Percentiles rank a stretch among this genome's conserved stretches.
Evolutionary conservation across 352 stramenopile genomes (phyloP).

Genomic region (Hyaloperonospora arabidopsidis): DNA sequence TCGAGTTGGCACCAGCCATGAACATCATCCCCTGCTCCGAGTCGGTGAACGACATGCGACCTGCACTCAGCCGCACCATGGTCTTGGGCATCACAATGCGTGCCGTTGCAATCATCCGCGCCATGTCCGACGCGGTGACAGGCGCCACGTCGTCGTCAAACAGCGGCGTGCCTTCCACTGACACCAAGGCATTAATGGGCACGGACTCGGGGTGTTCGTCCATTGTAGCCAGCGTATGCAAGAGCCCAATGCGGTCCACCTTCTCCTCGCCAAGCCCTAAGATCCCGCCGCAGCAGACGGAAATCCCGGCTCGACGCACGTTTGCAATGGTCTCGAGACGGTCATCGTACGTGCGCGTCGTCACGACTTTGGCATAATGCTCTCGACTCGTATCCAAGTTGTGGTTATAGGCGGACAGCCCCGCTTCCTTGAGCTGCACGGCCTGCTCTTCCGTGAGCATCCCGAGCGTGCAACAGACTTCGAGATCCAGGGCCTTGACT

Average conservation of each 20-base stretch:
- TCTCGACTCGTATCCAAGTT: constrained; percentile 97
- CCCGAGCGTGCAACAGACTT: constrained; percentile 95
- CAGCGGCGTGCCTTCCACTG: constrained; percentile 92
- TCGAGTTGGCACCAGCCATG: constrained; percentile 96
- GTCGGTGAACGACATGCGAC: constrained; percentile 94
- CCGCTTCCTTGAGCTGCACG: constrained; percentile 94
- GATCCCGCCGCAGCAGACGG: constrained; percentile 96
- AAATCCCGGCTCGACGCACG: constrained; percentile 95
- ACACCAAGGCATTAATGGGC: constrained; percentile 94
- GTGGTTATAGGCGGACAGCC: constrained; percentile 97
- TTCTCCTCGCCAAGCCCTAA: constrained; percentile 93
- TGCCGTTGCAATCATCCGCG: constrained; percentile 95
- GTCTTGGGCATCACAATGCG: constrained; percentile 96
- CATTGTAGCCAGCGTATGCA: constrained; percentile 94
- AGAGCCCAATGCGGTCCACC: constrained; percentile 89
- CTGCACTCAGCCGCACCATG: constrained; percentile 94
- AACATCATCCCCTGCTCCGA: constrained; percentile 96
- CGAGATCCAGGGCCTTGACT: constrained; percentile 87
- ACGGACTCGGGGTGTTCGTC: constrained; percentile 94
- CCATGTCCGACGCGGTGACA: constrained; percentile 95
- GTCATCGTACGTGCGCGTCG: constrained; percentile 94
- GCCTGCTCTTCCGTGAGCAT: constrained; percentile 96
- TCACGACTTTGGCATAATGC: constrained; percentile 96
- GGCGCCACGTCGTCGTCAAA: constrained; percentile 82
- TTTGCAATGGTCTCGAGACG: constrained; percentile 94